Evolutionary conservation across 2,329 filamentous ascomycete genomes (phyloP).

Genomic region (Metarhizium album): DNA sequence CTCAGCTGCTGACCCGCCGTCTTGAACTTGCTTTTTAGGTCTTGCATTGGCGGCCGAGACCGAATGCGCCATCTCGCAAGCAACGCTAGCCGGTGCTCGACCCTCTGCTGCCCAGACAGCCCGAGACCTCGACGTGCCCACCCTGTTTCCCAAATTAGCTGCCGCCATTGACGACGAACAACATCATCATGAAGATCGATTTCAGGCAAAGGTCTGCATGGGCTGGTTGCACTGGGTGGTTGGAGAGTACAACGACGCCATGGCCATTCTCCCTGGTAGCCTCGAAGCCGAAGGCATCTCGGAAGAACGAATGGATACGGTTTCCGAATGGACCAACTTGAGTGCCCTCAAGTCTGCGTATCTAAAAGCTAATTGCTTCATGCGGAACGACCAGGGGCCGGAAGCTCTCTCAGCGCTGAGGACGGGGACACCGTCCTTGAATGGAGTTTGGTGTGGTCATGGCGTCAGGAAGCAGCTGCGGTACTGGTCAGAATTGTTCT

Average conservation of each 20-base stretch:
- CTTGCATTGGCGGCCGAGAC: slow-evolving; percentile 59
- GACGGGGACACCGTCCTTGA: slow-evolving; percentile 53
- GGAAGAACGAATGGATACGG: slow-evolving; percentile 39
- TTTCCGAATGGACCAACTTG: slow-evolving; percentile 69
- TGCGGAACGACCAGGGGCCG: slow-evolving; percentile 33
- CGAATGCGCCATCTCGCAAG: slow-evolving; percentile 53
- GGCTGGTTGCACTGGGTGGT: slow-evolving; percentile 78
- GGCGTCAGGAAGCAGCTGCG: slow-evolving; percentile 53
- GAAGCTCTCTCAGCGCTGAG: slow-evolving; percentile 59
- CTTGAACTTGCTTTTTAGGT: slow-evolving; percentile 32
- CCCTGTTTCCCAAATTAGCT: slow-evolving; percentile 39
- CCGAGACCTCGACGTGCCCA: slow-evolving; percentile 34
- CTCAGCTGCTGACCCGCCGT: not conserved
- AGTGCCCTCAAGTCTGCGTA: slow-evolving; percentile 72
- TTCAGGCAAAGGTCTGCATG: slow-evolving; percentile 74
- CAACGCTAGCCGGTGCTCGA: slow-evolving; percentile 28
- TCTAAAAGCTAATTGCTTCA: slow-evolving; percentile 57
- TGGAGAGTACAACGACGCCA: slow-evolving; percentile 54
- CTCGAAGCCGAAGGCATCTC: slow-evolving; percentile 44
- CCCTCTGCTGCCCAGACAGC: slow-evolving; percentile 31
- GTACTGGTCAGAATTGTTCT: slow-evolving; percentile 67
- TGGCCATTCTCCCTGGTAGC: slow-evolving; percentile 51
- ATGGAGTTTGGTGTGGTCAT: slow-evolving; percentile 37
- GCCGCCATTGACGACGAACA: slow-evolving; percentile 49
- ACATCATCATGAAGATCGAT: slow-evolving; percentile 43